Conservation (phyloP, 2,329 filamentous ascomycete genomes). For the Curvularia lunata region DNA sequence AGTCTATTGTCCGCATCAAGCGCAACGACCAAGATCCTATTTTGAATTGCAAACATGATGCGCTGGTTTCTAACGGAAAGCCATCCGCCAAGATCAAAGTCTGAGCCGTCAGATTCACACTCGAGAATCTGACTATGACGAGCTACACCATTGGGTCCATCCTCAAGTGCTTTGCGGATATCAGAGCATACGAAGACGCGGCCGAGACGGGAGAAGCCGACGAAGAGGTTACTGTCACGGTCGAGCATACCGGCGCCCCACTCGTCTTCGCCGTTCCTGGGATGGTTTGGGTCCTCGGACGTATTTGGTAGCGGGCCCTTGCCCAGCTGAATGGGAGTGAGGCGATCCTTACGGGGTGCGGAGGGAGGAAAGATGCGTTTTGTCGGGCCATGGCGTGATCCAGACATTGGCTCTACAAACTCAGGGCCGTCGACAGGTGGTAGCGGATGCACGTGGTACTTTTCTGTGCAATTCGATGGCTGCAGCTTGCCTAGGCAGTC, state of each 20-base stretch:
- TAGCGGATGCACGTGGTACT: constrained; percentile 3
- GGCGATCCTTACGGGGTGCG: constrained; percentile 6
- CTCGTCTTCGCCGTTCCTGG: constrained; percentile 6
- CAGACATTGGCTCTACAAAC: constrained; percentile 1
- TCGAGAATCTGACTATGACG: constrained; percentile 8
- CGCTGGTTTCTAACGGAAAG: constrained; percentile 8
- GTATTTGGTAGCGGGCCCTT: constrained; percentile 7
- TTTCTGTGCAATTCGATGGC: constrained; percentile 11
- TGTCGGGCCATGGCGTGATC: constrained; percentile 1
- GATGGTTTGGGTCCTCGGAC: background rate
- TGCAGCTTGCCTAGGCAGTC: constrained; percentile 6
- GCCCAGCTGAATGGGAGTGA: constrained; percentile 2
- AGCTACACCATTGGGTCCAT: background rate
- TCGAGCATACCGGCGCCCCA: constrained; percentile 18
- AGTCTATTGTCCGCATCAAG: background rate
- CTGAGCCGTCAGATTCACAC: constrained; percentile 8
- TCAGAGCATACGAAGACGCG: constrained; percentile 9
- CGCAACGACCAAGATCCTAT: constrained; percentile 6
- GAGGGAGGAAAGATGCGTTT: constrained; percentile 4
- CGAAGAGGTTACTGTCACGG: constrained; percentile 12
- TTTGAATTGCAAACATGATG: constrained; percentile 9
- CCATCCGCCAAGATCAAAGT: constrained; percentile 10
- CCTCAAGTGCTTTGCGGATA: constrained; percentile 10
- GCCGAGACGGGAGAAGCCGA: constrained; percentile 11
- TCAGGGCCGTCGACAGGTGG: background rate